Evolutionary conservation across 768 basidiomycete species (phyloP).

Genomic region (Termitomyces sp.): DNA sequence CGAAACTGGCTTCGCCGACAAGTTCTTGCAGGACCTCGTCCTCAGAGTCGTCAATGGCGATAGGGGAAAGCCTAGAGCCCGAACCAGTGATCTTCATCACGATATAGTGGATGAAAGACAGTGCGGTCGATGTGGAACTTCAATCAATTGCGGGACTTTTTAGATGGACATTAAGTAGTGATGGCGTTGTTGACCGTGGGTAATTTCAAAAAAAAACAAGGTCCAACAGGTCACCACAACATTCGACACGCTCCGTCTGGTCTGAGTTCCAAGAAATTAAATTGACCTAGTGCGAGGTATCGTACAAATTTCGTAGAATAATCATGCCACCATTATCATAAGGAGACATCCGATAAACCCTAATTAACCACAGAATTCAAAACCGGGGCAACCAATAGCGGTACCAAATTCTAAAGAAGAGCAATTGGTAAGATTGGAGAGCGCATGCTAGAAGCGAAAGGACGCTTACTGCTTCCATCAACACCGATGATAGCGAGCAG

Average conservation of each 20-base stretch:
- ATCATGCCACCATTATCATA: neutral
- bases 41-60: conserved; percentile 40
- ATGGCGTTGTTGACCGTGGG: neutral
- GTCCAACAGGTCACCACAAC: neutral
- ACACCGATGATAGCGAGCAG: conserved; percentile 52
- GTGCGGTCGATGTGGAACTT: neutral
- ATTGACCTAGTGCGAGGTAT: neutral
- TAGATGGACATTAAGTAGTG: neutral
- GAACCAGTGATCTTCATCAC: conserved; percentile 24
- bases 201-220: neutral
- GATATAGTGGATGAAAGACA: neutral
- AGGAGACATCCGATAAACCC: neutral
- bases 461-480: conserved; percentile 42
- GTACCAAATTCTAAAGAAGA: conserved; percentile 40
- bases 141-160: neutral
- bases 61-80: conserved; percentile 36
- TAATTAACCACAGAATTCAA: conserved; percentile 49
- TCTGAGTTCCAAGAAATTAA: neutral
- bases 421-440: neutral
- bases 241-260: neutral
- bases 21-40: conserved; percentile 36
- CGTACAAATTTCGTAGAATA: neutral
- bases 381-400: conserved; percentile 51
- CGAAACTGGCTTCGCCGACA: conserved; percentile 20
- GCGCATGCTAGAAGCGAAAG: neutral